These are phyloP conservation scores for Purpureocillium takamizusanense DNA, from an alignment of 2,329 filamentous ascomycete genomes.

Conservation along the genomic window DNA sequence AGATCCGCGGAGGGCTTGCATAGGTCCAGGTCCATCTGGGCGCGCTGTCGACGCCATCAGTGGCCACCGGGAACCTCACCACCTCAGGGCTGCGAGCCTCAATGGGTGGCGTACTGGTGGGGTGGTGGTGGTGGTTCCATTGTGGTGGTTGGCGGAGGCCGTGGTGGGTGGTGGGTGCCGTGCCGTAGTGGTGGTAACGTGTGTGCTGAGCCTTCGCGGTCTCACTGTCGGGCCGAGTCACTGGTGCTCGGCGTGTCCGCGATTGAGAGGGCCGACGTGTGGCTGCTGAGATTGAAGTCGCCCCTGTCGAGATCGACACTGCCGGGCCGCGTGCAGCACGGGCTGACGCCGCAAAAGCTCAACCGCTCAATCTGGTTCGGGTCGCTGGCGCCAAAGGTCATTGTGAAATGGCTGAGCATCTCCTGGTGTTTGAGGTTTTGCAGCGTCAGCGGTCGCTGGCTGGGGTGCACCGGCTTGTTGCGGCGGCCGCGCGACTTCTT, in stretches of 20 bases:
- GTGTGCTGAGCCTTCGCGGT: not conserved
- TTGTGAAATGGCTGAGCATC: conserved; percentile 34
- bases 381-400: conserved; percentile 33
- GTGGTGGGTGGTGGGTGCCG: too few species aligned
- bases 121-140: too few species aligned
- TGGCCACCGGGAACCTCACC: too few species aligned
- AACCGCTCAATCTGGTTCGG: conserved; percentile 21
- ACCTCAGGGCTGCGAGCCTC: too few species aligned
- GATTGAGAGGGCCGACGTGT: conserved; percentile 1
- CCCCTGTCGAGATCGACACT: conserved; percentile 23
- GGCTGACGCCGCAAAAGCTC: conserved; percentile 30
- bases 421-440: conserved; percentile 38
- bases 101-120: too few species aligned
- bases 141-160: too few species aligned
- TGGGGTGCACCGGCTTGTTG: conserved; percentile 28
- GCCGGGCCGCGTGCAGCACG: conserved; percentile 30
- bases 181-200: not conserved
- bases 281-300: conserved; percentile 1
- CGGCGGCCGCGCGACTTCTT: conserved; percentile 6
- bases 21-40: too few species aligned
- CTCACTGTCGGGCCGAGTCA: conserved; percentile 9
- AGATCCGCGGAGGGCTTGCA: too few species aligned
- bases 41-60: too few species aligned
- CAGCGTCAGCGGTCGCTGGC: conserved; percentile 34
- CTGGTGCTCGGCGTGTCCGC: conserved; percentile 5